Conservation (phyloP, 768 basidiomycete genomes). For the Trametopsis cervina region DNA sequence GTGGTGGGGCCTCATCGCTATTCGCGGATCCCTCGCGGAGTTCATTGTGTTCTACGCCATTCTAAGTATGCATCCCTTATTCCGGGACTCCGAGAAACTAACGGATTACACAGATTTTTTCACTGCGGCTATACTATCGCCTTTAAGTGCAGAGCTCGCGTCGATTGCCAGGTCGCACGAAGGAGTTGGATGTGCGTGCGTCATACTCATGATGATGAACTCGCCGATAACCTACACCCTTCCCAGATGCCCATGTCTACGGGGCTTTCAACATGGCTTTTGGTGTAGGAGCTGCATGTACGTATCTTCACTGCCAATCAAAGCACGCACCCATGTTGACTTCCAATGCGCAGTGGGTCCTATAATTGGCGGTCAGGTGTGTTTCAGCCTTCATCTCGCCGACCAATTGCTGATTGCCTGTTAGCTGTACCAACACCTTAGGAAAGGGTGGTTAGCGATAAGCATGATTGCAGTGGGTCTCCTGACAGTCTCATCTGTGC, state of each 20-base stretch:
- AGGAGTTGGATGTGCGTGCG: slow-evolving; percentile 58
- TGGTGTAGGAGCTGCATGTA: slow-evolving; percentile 56
- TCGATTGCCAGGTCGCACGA: slow-evolving; percentile 46
- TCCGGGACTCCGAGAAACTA: not conserved
- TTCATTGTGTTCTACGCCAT: slow-evolving; percentile 40
- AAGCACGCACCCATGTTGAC: not conserved
- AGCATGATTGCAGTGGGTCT: slow-evolving; percentile 42
- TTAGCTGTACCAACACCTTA: slow-evolving; percentile 54
- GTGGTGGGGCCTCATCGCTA: slow-evolving; percentile 52
- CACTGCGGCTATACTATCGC: slow-evolving; percentile 49
- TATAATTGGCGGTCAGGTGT: slow-evolving; percentile 59
- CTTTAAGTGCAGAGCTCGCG: slow-evolving; percentile 62
- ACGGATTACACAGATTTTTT: slow-evolving; percentile 44
- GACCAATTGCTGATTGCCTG: not conserved
- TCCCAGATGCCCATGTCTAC: slow-evolving; percentile 64
- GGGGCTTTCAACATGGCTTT: slow-evolving; percentile 70
- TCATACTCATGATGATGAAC: too few relatives aligned
- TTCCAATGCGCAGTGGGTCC: slow-evolving; percentile 48
- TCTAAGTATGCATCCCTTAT: not conserved
- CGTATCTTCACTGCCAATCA: slow-evolving; percentile 16
- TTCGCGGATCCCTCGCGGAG: slow-evolving; percentile 38
- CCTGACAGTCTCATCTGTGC: slow-evolving; percentile 29
- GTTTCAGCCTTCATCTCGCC: slow-evolving; percentile 8
- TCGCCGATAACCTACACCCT: too few relatives aligned
- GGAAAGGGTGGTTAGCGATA: slow-evolving; percentile 54